phyloP scores from a whole-genome alignment of 2,329 filamentous ascomycete species.

The Trichophyton mentagrophytes region DNA sequence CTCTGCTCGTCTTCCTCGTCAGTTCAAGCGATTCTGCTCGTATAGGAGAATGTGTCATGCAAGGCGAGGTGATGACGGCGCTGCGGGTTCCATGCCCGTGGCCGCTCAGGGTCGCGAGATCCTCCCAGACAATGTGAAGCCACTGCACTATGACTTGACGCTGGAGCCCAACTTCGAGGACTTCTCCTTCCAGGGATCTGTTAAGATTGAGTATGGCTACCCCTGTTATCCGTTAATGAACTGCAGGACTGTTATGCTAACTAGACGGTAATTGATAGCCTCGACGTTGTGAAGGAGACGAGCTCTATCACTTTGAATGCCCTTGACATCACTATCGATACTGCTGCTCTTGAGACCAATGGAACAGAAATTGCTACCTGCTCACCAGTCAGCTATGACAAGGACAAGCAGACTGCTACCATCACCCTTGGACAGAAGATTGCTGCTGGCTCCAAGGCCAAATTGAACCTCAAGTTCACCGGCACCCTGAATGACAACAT shows the following conservation, averaged over 20 bases:
- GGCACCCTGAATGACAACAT: slow-evolving; percentile 84
- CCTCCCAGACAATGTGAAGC: slow-evolving; percentile 80
- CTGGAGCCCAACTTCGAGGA: slow-evolving; percentile 83
- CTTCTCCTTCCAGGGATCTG: slow-evolving; percentile 74
- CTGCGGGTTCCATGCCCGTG: slow-evolving; percentile 44
- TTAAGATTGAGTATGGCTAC: slow-evolving; percentile 57
- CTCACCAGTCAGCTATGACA: slow-evolving; percentile 59
- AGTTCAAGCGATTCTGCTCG: slow-evolving; percentile 52
- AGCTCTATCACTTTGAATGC: slow-evolving; percentile 79
- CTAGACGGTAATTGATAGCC: slow-evolving; percentile 28
- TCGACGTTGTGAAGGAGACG: slow-evolving; percentile 75
- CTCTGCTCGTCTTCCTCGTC: slow-evolving; percentile 15
- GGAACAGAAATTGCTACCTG: slow-evolving; percentile 48
- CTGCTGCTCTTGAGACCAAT: slow-evolving; percentile 52
- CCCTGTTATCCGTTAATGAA: neutral
- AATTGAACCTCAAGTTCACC: slow-evolving; percentile 63
- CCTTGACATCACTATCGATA: slow-evolving; percentile 71
- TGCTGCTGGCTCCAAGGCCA: slow-evolving; percentile 61
- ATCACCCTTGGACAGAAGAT: slow-evolving; percentile 65
- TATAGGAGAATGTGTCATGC: slow-evolving; percentile 65
- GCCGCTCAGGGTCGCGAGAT: slow-evolving; percentile 58
- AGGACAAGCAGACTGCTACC: slow-evolving; percentile 67
- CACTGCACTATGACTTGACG: slow-evolving; percentile 81
- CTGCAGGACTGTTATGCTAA: slow-evolving; percentile 7
- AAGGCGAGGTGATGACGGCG: slow-evolving; percentile 32